Evolutionary conservation across 2,329 filamentous ascomycete species (phyloP).

Genomic region (Arthrobotrys sinensis): DNA sequence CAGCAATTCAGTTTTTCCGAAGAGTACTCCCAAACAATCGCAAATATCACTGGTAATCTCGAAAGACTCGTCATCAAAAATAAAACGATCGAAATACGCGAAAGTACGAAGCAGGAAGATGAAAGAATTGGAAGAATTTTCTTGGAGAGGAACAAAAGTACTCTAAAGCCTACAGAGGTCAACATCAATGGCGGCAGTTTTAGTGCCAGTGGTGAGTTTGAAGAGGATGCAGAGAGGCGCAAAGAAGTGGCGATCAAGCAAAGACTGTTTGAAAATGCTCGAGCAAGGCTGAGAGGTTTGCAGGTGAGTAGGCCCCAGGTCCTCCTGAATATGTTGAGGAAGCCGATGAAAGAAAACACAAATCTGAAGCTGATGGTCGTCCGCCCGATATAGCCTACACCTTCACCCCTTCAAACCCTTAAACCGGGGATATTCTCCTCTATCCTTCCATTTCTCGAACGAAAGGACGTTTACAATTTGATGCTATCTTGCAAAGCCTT

Average conservation of each 20-base stretch:
- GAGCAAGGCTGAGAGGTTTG: not conserved
- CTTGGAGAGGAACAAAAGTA: constrained; percentile 15
- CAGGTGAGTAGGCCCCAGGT: not conserved
- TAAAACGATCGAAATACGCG: not conserved
- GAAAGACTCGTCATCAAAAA: constrained; percentile 6
- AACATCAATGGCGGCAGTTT: constrained; percentile 24
- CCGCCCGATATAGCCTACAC: not conserved
- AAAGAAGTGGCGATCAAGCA: not conserved
- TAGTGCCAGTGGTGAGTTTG: not conserved
- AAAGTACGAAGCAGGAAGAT: not conserved
- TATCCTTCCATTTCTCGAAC: not conserved
- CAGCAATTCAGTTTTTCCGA: not conserved
- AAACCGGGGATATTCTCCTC: not conserved
- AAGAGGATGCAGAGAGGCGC: not conserved
- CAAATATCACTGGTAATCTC: constrained; percentile 7
- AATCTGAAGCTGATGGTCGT: no score
- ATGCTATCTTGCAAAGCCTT: constrained; percentile 19
- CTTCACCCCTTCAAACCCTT: constrained; percentile 6
- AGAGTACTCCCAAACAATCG: not conserved
- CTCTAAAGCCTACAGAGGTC: not conserved
- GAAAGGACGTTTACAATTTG: constrained; percentile 13
- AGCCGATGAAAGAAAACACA: no score
- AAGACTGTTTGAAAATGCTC: constrained; percentile 3
- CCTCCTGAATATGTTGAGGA: no score
- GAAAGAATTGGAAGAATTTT: constrained; percentile 4